Evolutionary conservation across 1,284 basidiomycete genomes (phyloP), one percentile per base, ranked within the genome.

Genomic region (Somion occarium): DNA sequence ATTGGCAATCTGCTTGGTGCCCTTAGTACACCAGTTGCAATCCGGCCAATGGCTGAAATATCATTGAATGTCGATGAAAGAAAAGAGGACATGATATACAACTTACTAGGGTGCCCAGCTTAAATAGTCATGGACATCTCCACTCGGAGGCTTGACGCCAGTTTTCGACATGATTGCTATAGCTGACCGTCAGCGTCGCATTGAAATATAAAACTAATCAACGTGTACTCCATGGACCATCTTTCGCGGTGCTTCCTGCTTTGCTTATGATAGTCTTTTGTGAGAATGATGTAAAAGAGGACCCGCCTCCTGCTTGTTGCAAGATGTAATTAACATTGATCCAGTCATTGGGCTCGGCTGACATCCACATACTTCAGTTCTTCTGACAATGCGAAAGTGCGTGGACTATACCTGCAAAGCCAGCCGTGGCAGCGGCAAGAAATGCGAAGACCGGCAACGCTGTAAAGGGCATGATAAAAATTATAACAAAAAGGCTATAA

Each of bases 51-150:
- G 77, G 55, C 82, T 85, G 42, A 13, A 62, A 49, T 38, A 25
- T 22, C 7, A 20, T n/a, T 27, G 49, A 34, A 7, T 19, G 22
- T 15, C 22, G 38, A 7, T 19, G 7, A 41, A 5, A 41, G 20
- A 41, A 9, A 18, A 43, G 23, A 5, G 42, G 4, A 22, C 22
- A 25, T 42, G 18, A 41, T 11, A 38, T 30, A 30, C 39, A 20
- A 67, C 75, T 60, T 61, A 80, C 79, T 81, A 82, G 1, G 80
- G 79, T 24, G 78, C 80, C 74, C 76, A 81, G 54, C 78, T 80
- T 48, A 80, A 59, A 59, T 80, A 81, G 59, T 81, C 79, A 44
- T 69, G 73, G 18, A 64, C 50, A 56, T 81, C 64, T 5, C 70
- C 64, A 70, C 74, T 59, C 63, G 73, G 52, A 60, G 61, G 64